Base-by-base conservation (phyloP, 2,329 filamentous ascomycete species). In the Macrophomina pseudophaseolina region DNA sequence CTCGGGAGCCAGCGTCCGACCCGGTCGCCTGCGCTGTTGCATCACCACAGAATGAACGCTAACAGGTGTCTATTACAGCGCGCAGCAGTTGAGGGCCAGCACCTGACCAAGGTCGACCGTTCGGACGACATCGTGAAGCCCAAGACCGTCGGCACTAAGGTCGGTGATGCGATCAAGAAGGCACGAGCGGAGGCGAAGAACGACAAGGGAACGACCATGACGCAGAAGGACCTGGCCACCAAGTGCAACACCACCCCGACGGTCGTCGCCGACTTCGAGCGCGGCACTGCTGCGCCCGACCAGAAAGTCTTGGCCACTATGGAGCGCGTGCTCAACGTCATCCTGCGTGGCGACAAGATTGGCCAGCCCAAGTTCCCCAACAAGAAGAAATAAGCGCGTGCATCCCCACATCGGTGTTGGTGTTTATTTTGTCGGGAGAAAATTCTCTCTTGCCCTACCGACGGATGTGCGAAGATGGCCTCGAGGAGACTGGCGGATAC, bases 111-210 rank as follows among this genome's bases (percentile, higher is more conserved):
- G 85, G 94, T 99, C 80, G 95, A 98, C 86, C 94, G 94, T 73
- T 90, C 89, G 78, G 94, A 98, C 85, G 95, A 97, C 79, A 97
- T 97, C 82, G 90, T 98, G 82, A 97, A 97, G 85, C 94, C 93
- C 76, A 97, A 97, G 84, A 96, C 93, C 54, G 85, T 80, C 67
- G 93, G 93, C 78, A 85, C 86, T 75, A 85, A 87, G 66, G 92
- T 98, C 71, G 93, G 91, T 74, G 88, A 92, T 71, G 91, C 90
- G 71, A 97, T 98, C 82, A 86, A 88, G 75, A 87, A 90, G 75
- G 88, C 91, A 66, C 91, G 95, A 71, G 89, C 88, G 77, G 88
- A 90, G 78, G 90, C 92, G 78, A 91, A 91, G 81, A 93, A 94
- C 81, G 95, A 97, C 71, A 84, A 85, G 75, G 83, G 83, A 72